A percentile compares a stretch with the other conserved stretches of the same genome.
These are phyloP conservation scores for Botrytis cinerea DNA, from an alignment of 2,329 filamentous ascomycete species.

Conservation along the genomic window DNA sequence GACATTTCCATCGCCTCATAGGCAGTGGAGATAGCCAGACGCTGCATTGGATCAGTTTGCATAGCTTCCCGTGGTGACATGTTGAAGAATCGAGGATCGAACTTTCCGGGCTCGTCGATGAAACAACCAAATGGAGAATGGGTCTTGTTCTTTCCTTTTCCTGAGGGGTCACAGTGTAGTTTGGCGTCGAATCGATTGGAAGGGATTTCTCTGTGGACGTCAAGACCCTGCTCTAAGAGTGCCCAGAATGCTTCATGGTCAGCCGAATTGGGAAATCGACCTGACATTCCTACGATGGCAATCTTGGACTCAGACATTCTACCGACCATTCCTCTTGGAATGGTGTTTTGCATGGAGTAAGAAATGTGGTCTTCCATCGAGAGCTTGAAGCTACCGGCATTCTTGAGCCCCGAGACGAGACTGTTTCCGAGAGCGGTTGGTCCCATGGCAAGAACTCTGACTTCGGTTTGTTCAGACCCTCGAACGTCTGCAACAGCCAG, in stretches of 20 bases:
- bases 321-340: slow-evolving; percentile 26
- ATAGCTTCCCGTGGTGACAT: slow-evolving; percentile 79
- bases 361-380: slow-evolving; percentile 31
- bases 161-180: slow-evolving; percentile 69
- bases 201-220: slow-evolving; percentile 62
- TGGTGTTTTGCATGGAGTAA: slow-evolving; percentile 28
- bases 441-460: slow-evolving; percentile 33
- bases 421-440: slow-evolving; percentile 30
- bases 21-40: slow-evolving; percentile 71
- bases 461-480: slow-evolving; percentile 21
- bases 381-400: slow-evolving; percentile 19
- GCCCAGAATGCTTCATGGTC: slow-evolving; percentile 74
- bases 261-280: slow-evolving; percentile 72
- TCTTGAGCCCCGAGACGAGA: slow-evolving; percentile 21
- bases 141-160: slow-evolving; percentile 72
- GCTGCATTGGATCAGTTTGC: slow-evolving; percentile 78
- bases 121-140: slow-evolving; percentile 75
- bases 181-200: slow-evolving; percentile 69
- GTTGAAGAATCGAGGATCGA: slow-evolving; percentile 80
- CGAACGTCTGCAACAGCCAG: slow-evolving; percentile 24
- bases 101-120: slow-evolving; percentile 68
- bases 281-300: slow-evolving; percentile 81
- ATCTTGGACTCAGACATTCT: slow-evolving; percentile 34
- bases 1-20: slow-evolving; percentile 57
- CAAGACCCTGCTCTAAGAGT: slow-evolving; percentile 70